Evolutionary conservation across 257 asterid genomes (phyloP).

Genomic region (Schizonepeta tenuifolia): DNA sequence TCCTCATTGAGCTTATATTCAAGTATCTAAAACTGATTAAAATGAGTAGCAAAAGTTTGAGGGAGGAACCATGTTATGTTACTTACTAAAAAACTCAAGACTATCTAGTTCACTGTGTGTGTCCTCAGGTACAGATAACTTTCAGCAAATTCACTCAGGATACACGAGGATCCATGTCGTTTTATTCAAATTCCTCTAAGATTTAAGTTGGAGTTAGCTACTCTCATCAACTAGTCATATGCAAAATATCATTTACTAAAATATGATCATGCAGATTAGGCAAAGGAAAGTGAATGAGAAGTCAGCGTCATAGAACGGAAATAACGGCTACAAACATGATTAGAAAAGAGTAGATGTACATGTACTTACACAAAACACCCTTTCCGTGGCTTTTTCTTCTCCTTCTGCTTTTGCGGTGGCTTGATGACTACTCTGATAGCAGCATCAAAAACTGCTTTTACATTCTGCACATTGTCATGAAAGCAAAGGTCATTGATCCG

Average conservation of each 20-base stretch:
- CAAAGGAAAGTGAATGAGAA: not conserved
- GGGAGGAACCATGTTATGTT: not conserved
- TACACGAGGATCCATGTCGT: not conserved
- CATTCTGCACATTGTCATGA: slow-evolving; percentile 56
- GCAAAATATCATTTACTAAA: not conserved
- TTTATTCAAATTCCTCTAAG: not conserved
- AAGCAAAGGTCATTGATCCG: slow-evolving; percentile 24
- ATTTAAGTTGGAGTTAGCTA: no score
- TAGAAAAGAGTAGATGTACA: slow-evolving; percentile 40
- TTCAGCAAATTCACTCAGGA: not conserved
- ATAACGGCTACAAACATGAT: not conserved
- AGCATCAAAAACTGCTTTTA: slow-evolving; percentile 91
- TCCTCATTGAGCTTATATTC: not conserved
- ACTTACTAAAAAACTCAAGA: not conserved
- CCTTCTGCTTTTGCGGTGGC: slow-evolving; percentile 83
- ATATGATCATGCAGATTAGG: not conserved
- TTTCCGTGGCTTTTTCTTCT: slow-evolving; percentile 64
- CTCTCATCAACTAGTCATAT: not conserved
- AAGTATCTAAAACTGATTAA: not conserved
- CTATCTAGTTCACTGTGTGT: not conserved
- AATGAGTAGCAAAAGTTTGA: not conserved
- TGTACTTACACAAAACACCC: slow-evolving; percentile 73
- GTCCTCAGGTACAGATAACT: not conserved
- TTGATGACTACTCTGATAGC: slow-evolving; percentile 86
- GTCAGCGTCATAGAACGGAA: not conserved